Evolutionary conservation across 1,284 basidiomycete genomes (phyloP).

Genomic region (Prillingera fragicola): DNA sequence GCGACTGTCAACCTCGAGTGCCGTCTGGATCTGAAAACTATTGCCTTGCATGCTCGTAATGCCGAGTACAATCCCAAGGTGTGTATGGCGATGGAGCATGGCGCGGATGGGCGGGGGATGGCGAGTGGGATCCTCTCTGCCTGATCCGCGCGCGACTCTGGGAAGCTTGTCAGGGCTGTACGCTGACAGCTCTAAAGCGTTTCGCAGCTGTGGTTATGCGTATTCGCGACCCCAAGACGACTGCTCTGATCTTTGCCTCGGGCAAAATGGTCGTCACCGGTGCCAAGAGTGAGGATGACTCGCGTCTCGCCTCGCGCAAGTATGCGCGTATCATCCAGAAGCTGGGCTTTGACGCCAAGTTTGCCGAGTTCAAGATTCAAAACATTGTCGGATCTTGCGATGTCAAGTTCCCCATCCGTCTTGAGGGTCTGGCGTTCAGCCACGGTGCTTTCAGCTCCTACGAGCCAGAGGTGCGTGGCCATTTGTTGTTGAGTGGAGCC

Average conservation of each 20-base stretch:
- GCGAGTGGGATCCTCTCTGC: too few relatives aligned
- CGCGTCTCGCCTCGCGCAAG: constrained; percentile 92
- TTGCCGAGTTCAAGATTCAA: constrained; percentile 99
- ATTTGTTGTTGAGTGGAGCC: neutral
- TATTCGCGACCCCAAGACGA: constrained; percentile 99
- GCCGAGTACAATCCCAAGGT: constrained; percentile 99
- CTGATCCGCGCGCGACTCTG: too few relatives aligned
- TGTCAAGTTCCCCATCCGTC: constrained; percentile 97
- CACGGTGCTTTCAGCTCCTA: constrained; percentile 99
- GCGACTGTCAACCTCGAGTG: constrained; percentile 99
- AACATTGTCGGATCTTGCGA: constrained; percentile 99
- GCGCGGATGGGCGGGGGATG: too few relatives aligned
- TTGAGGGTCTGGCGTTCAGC: constrained; percentile 95
- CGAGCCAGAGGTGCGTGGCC: constrained; percentile 77
- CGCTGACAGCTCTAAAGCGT: too few relatives aligned
- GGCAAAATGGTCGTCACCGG: constrained; percentile 99
- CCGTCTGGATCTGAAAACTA: constrained; percentile 95
- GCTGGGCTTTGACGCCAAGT: constrained; percentile 98
- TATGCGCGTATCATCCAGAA: constrained; percentile 99
- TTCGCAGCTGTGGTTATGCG: constrained; percentile 99
- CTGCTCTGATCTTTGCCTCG: constrained; percentile 97
- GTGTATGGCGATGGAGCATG: constrained; percentile 49
- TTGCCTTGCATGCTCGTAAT: constrained; percentile 94
- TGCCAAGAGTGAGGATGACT: constrained; percentile 98
- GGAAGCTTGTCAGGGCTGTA: too few relatives aligned